Percentiles rank a stretch among this genome's conserved stretches.
phyloP scores from a whole-genome alignment of 495 filamentous ascomycete genomes.

The Emericellopsis terricola region DNA sequence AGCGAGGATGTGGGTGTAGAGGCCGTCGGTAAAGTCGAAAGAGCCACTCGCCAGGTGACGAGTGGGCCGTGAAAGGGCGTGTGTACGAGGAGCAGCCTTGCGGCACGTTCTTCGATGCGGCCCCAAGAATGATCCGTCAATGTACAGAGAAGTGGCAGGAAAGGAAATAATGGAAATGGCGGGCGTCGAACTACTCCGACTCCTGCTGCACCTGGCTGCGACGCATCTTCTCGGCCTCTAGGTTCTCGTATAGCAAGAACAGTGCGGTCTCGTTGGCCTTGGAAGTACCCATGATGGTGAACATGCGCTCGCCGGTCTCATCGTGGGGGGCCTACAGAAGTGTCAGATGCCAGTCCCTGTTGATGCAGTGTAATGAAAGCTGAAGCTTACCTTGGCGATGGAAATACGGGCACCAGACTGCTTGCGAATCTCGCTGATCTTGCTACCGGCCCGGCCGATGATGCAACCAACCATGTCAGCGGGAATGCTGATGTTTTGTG shows the following conservation, averaged over 20 bases:
- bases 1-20: too few species aligned
- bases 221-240: constrained; percentile 96
- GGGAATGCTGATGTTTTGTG: constrained; percentile 97
- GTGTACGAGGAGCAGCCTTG: too few species aligned
- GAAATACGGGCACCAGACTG: constrained; percentile 92
- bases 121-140: constrained; percentile 6
- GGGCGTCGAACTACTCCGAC: constrained; percentile 39
- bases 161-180: constrained; percentile 1
- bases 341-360: neutral
- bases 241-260: constrained; percentile 93
- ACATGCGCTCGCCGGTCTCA: constrained; percentile 96
- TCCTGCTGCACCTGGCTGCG: constrained; percentile 54
- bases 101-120: constrained; percentile 29
- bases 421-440: constrained; percentile 96
- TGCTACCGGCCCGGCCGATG: constrained; percentile 82
- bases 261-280: constrained; percentile 87
- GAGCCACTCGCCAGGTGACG: too few species aligned
- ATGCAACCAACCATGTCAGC: constrained; percentile 99
- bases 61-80: too few species aligned
- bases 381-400: constrained; percentile 58
- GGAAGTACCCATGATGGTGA: constrained; percentile 91
- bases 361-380: neutral
- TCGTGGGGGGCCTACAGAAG: constrained; percentile 58
- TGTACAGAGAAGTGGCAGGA: constrained; percentile 2
- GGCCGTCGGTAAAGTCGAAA: too few species aligned